Evolutionary conservation across 1,284 basidiomycete genomes (phyloP), one percentile per base, ranked within the genome.

Genomic region (Termitomyces sp.): DNA sequence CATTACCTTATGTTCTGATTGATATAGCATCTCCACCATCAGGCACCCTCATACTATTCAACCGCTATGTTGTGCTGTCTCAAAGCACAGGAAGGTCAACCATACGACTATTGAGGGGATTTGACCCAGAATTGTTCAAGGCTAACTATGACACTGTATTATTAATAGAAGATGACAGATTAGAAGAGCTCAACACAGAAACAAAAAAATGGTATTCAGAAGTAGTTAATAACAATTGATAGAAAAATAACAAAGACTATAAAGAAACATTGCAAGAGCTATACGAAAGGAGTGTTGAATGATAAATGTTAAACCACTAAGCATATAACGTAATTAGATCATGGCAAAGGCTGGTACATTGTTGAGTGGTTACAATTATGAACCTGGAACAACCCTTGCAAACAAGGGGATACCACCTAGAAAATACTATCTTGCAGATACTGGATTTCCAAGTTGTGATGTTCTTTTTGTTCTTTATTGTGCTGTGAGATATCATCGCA

Each of bases 391-490:
- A 24, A 24, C 21, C 21, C 21, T 24, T 24, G 21, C 21, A 24
- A 24, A 5, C 21, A 24, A 24, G 21, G 21, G 21, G 21, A 24
- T 24, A 3, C 21, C 21, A 2, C 21, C 18, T 1, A 64, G 64
- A 5, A 64, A 60, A 40, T 70, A 60, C 51, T 73, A 68, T 44
- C 64, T 73, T 40, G 70, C 60, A 11, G 71, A 72, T 66, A 68
- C 69, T 11, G 69, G 72, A 0, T 74, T 69, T 62, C 57, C 62
- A 4, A 26, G 57, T 1, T 68, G 63, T 60, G 61, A 68, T 55
- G 52, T 57, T 2, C 50, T 72, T 1, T 58, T 76, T 21, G 58
- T 66, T 9, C 69, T 65, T 14, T 71, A 68, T 52, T 57, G 55
- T 49, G 61, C 61, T 24, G 58, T 63, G 1, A 56, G 55, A 1